Conservation (phyloP, 495 filamentous ascomycete species). For the Diplogelasinospora grovesii region DNA sequence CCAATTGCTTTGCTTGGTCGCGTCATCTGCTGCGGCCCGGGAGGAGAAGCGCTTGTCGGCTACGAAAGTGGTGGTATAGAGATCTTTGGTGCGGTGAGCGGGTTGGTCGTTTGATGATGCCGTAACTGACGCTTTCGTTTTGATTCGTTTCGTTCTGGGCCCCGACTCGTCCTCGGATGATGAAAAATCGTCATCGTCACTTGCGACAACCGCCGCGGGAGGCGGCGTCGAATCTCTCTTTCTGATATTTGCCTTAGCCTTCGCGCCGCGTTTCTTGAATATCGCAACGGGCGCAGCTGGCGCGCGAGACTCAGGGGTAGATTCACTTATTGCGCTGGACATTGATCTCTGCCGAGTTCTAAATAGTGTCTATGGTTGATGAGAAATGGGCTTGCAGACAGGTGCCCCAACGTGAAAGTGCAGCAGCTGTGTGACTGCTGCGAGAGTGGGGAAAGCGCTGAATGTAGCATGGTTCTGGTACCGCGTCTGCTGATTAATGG, state of each 20-base stretch:
- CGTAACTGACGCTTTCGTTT: conserved; percentile 59
- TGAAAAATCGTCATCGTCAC: conserved; percentile 54
- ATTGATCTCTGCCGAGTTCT: too few relatives aligned
- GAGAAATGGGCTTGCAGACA: too few relatives aligned
- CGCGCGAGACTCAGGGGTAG: too few relatives aligned
- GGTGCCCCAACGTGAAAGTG: too few relatives aligned
- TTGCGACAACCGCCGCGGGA: conserved; percentile 41
- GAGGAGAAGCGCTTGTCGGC: conserved; percentile 54
- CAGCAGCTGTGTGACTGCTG: too few relatives aligned
- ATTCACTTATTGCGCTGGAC: too few relatives aligned
- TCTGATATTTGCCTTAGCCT: conserved; percentile 68
- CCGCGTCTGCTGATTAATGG: too few relatives aligned
- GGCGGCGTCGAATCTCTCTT: conserved; percentile 81
- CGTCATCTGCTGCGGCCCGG: conserved; percentile 71
- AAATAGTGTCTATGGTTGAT: too few relatives aligned
- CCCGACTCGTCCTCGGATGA: conserved; percentile 75
- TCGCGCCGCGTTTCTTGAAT: conserved; percentile 83
- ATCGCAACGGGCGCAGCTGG: conserved; percentile 46
- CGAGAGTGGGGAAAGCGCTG: too few relatives aligned
- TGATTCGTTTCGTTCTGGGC: conserved; percentile 67
- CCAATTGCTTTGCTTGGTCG: conserved; percentile 91
- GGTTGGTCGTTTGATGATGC: conserved; percentile 42
- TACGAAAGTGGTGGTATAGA: conserved; percentile 46
- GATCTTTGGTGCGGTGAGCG: conserved; percentile 30
- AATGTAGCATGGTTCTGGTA: too few relatives aligned